Conservation (phyloP, 345 rosid genomes). For the Odontarrhena argentea region DNA sequence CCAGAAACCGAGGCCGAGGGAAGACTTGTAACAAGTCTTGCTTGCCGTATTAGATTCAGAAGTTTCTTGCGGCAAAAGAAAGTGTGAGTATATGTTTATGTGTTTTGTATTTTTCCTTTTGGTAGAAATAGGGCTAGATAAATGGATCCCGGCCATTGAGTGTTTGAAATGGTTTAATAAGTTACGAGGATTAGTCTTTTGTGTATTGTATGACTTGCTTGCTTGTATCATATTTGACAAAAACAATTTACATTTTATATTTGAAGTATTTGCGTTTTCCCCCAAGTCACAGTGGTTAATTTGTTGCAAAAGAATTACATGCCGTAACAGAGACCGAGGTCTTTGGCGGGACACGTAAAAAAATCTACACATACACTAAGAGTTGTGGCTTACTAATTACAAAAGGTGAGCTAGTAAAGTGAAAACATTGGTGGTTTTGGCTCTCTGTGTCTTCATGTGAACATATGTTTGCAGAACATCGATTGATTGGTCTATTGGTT, state of each 20-base stretch:
- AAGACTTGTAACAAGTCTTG: slow-evolving; percentile 19
- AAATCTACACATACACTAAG: too few relatives aligned
- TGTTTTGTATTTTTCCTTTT: not conserved
- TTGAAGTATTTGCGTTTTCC: slow-evolving; percentile 3
- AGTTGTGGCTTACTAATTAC: too few relatives aligned
- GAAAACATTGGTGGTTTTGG: too few relatives aligned
- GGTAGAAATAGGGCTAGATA: slow-evolving; percentile 19
- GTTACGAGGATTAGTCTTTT: slow-evolving; percentile 18
- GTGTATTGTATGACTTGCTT: slow-evolving; percentile 12
- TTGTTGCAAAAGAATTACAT: not conserved
- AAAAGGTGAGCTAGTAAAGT: too few relatives aligned
- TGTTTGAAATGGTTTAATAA: slow-evolving; percentile 10
- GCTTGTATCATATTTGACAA: slow-evolving; percentile 1
- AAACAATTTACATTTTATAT: not conserved
- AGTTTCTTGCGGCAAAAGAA: slow-evolving; percentile 4
- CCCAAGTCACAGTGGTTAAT: not conserved
- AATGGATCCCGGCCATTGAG: slow-evolving; percentile 35
- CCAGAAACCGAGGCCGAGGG: slow-evolving; percentile 22
- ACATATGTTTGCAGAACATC: too few relatives aligned
- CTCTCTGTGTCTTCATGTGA: too few relatives aligned
- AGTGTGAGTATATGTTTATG: not conserved
- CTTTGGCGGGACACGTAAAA: not conserved
- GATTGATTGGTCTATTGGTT: too few relatives aligned
- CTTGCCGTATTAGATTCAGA: not conserved
- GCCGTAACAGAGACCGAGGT: not conserved